Evolutionary conservation across 345 rosid species (phyloP), one percentile per base, ranked within the genome.

Genomic region (Brassica juncea): DNA sequence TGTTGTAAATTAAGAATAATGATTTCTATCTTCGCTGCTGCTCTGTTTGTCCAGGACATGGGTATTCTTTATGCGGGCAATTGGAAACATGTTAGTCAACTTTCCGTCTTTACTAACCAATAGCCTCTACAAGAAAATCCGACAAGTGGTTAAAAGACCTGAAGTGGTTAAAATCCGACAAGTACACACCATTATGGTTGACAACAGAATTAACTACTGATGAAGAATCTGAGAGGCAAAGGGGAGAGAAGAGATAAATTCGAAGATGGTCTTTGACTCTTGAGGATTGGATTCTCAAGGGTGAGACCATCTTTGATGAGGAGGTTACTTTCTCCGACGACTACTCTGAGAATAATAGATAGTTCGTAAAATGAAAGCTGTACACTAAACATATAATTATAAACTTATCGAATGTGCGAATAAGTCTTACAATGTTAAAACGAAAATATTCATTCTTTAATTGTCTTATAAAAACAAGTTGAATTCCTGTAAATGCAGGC

Each of bases 41-140:
- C 70, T 71, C 60, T 67, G 23, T 60, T 82, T 5, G 31, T 68
- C 57, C 89, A 84, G 83, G 97, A 92, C 73, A 78, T 94, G 70
- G 99, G 99, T 34, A 84, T 92, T 61, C 84, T 87, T 79, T 89
- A 91, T 60, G 94, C 89, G 58, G 58, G 92, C 91, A 70, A 86
- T 94, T 12, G 94, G 97, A 52, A 87, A 92, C 78, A 94, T 94
- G 97, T 81, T 94, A 76, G 97, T 85, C 32, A 94, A 91, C 85
- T 92, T 90, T 81, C 97, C 97, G 70, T 86, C 89, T 4, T 74
- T 89, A 60, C 82, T 93, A 73, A 93, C 95, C 7, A 86, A 88
- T 82, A 88, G 89, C 83, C 91, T 94, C 62, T 32, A 88, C 86
- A 92, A 87, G 92, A 94, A 92, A 88, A 92, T 94, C 74, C 89